Evolutionary conservation across 805 yeast genomes (phyloP), one percentile per base, ranked within the genome.

Genomic region (Ogataea neopini): DNA sequence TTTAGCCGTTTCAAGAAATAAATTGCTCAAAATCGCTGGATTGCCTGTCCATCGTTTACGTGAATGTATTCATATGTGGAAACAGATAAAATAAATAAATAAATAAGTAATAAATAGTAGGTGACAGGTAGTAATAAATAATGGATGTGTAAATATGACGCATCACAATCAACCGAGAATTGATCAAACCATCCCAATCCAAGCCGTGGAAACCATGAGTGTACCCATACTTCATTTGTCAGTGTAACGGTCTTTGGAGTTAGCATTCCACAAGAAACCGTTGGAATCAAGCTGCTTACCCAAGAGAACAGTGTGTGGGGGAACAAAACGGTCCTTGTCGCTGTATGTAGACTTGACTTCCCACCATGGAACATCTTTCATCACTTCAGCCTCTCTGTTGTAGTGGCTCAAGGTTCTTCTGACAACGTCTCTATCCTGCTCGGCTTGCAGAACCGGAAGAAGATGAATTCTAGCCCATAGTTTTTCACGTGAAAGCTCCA

Each of bases 401-500:
- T 79, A 72, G 61, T 84, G 81, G 46, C 87, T 79, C 56, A 71
- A 72, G 51, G 79, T 76, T 61, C 96, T 76, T 71, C 96, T 80
- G 35, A 86, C 88, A 35, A 76, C 64, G 59, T 85, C 86, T 63
- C 96, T 77, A 66, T 88, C 96, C 57, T 80, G 82, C 69, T 88
- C 96, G 35, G 96, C 96, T 57, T 82, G 77, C 45, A 88, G 75
- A 54, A 86, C 71, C 1, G 96, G 96, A 59, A 80, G 75, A 40
- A 88, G 65, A 63, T 84, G 71, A 60, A 86, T 80, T 58, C 95
- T 76, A 7, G 91, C 76, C 91, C 94, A 88, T 51, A 77, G 73
- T 61, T 80, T 80, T 68, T 88, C 96, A 59, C 96, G 76, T 34
- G 79, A 67, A 34, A 86, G 75, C 68, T 88, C 96, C 57, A 84